phyloP scores from a whole-genome alignment of 192 early-diverging fungal genomes.

The Backusella parvicylindrica region DNA sequence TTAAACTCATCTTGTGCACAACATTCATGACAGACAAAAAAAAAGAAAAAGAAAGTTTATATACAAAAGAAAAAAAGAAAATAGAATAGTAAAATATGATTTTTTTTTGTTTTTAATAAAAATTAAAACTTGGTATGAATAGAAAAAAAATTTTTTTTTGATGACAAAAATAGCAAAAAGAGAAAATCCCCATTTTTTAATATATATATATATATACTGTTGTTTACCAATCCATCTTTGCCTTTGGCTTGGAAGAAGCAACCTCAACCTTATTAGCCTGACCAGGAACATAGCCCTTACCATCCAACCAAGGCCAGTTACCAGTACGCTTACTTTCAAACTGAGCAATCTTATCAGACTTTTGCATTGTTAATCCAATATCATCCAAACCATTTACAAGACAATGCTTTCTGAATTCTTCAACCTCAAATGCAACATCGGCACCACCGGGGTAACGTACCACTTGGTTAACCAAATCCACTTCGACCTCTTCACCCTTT shows the following conservation, averaged over 20 bases:
- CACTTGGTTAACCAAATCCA: constrained; percentile 54
- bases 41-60: neutral
- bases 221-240: constrained; percentile 37
- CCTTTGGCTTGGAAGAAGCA: constrained; percentile 6
- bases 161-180: neutral
- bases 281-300: constrained; percentile 33
- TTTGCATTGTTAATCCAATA: constrained; percentile 68
- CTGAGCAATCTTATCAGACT: constrained; percentile 42
- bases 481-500: constrained; percentile 41
- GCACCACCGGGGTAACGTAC: constrained; percentile 41
- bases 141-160: neutral
- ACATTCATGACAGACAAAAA: neutral
- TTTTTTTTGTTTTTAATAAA: neutral
- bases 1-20: neutral
- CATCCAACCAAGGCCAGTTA: constrained; percentile 67
- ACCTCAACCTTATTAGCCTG: constrained; percentile 15
- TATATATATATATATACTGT: too few species aligned
- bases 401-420: constrained; percentile 57
- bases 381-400: constrained; percentile 70
- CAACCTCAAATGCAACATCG: constrained; percentile 53
- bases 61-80: neutral
- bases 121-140: neutral
- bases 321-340: constrained; percentile 51
- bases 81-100: neutral
- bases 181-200: neutral